Evolutionary conservation across 805 yeast genomes (phyloP).

Genomic region (Hanseniaspora jakobsenii): DNA sequence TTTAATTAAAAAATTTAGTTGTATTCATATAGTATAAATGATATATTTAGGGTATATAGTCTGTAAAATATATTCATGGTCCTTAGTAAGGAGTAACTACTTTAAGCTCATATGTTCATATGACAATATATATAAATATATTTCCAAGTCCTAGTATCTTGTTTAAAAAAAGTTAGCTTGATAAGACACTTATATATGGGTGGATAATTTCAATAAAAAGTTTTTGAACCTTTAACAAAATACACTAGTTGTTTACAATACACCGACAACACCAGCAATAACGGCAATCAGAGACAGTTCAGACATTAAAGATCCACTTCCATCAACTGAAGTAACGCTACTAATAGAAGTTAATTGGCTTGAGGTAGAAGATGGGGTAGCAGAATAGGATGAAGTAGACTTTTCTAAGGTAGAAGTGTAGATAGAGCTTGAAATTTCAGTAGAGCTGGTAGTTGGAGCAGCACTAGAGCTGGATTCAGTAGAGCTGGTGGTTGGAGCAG

Average conservation of each 20-base stretch:
- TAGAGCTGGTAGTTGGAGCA: conserved; percentile 39
- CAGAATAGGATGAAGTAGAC: conserved; percentile 35
- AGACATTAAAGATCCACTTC: conserved; percentile 23
- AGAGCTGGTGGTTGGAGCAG: conserved; percentile 21
- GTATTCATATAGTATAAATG: too few species aligned
- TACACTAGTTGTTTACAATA: conserved; percentile 21
- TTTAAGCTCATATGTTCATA: too few species aligned
- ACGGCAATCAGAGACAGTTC: conserved; percentile 21
- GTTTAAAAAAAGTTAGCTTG: too few species aligned
- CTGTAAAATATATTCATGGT: too few species aligned
- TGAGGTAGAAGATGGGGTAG: conserved; percentile 42
- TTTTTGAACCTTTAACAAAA: too few species aligned
- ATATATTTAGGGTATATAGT: too few species aligned
- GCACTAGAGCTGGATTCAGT: conserved; percentile 32
- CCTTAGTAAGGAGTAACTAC: too few species aligned
- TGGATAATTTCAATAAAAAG: not conserved
- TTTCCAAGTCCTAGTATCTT: too few species aligned
- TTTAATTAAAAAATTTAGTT: too few species aligned
- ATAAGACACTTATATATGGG: not conserved
- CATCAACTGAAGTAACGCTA: conserved; percentile 36
- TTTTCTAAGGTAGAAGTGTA: conserved; percentile 34
- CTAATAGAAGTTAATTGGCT: conserved; percentile 37
- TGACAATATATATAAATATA: too few species aligned
- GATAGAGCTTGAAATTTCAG: conserved; percentile 25
- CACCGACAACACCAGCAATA: conserved; percentile 24